Base-by-base conservation (phyloP, 768 basidiomycete genomes). In the Lactarius quietus region DNA sequence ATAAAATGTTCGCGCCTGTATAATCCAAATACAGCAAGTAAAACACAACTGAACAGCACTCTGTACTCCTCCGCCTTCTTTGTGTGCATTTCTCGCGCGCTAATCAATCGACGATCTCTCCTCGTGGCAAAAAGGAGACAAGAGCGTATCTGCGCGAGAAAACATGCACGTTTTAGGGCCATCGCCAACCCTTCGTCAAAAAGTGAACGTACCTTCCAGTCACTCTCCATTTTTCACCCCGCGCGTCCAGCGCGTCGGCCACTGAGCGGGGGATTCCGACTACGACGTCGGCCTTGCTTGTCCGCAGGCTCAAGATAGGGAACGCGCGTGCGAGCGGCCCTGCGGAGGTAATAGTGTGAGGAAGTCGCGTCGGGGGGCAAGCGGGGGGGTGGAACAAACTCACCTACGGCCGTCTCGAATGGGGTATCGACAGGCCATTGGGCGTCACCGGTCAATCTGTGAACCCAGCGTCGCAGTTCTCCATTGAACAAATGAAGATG, bases 261-360 rank as follows among this genome's bases (percentile, higher is more conserved):
- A 86, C 76, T 0, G 87, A 88, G 69, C 85, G 80, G 1, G 82
- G 77, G 3, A 99, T 80, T 0, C 93, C 96, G 29, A 92, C 93
- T 7, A 88, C 90, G 2, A 97, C 94, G 72, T 98, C 95, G 0
- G 96, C 96, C 75, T 99, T 99, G 80, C 90, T 93, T 1, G 96
- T 98, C 20, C 96, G 83, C 64, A 98, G 77, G 72, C 92, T 93
- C 29, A 98, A 77, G 9, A 97, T 73, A 0, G 90, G 89, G 77
- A 96, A 91, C 10, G 86, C 78, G 1, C 91, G 90, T 0, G 85
- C 84, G 12, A 98, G 76, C 2, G 92, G 90, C 6, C 94, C 92
- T 88, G 69, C 23, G 26, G 26, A 51, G 23, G 14, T 45, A 59
- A 12, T 60, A 14, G 35, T 63, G n/a, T 33, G 60, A 31, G n/a